phyloP scores from a whole-genome alignment of 106 monocot genomes.

The Acorus gramineus region DNA sequence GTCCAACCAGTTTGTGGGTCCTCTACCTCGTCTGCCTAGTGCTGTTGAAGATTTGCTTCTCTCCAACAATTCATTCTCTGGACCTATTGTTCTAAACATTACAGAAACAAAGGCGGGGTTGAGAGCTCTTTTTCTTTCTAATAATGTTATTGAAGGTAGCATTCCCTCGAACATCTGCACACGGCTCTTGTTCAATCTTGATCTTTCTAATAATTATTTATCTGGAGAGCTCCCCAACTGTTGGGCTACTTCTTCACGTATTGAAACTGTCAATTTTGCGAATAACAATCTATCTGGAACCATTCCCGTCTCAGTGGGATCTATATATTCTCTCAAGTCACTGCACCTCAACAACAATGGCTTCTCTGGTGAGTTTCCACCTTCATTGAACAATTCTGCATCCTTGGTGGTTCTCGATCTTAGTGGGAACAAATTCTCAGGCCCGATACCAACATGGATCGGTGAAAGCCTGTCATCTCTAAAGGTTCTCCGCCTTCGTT shows the following conservation, averaged over 20 bases:
- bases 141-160: constrained; percentile 7
- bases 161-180: constrained; percentile 19
- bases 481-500: constrained; percentile 20
- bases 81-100: constrained; percentile 4
- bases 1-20: constrained; percentile 9
- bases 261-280: constrained; percentile 19
- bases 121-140: constrained; percentile 3
- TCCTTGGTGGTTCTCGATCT: constrained; percentile 24
- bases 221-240: constrained; percentile 28
- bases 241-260: constrained; percentile 3
- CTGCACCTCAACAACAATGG: constrained; percentile 23
- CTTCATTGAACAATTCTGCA: constrained; percentile 4
- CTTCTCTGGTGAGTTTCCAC: constrained; percentile 16
- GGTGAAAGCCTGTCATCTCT: constrained; percentile 13
- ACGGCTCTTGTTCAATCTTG: constrained; percentile 11
- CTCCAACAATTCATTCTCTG: constrained; percentile 23
- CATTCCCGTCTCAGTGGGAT: constrained; percentile 8
- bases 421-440: constrained; percentile 20
- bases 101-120: constrained; percentile 2
- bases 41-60: neutral
- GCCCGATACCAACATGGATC: constrained; percentile 34
- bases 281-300: constrained; percentile 21
- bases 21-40: constrained; percentile 11
- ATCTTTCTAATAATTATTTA: constrained; percentile 31
- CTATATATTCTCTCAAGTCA: neutral